These are phyloP conservation scores for Syzygium malaccense DNA, from an alignment of 441 rosid genomes.

Conservation along the genomic window DNA sequence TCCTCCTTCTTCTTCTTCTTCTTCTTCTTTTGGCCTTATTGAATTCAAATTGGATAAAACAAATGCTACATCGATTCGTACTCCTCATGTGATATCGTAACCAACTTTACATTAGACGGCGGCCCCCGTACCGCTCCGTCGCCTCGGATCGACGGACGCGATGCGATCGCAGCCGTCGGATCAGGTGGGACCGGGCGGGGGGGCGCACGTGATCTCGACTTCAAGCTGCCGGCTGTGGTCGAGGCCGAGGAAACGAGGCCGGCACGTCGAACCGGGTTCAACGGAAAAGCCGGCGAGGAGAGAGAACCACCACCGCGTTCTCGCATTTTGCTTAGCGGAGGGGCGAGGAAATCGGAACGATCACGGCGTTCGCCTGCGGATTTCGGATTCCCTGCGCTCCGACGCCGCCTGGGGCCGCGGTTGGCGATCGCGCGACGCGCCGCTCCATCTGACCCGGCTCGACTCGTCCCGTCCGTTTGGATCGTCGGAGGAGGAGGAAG, in stretches of 20 bases:
- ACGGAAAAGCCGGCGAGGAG: neutral
- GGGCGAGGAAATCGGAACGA: neutral
- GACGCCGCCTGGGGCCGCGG: neutral
- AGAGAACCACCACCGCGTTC: no score
- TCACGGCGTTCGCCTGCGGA: neutral
- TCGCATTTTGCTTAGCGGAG: no score
- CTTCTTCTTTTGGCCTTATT: neutral
- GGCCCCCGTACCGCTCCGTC: no score
- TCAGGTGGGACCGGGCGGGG: neutral
- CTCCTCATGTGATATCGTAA: accelerated
- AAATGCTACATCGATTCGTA: neutral
- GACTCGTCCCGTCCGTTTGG: neutral
- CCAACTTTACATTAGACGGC: neutral
- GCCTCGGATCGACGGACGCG: neutral
- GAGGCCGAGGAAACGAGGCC: neutral
- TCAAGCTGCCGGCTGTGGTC: neutral
- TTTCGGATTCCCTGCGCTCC: neutral
- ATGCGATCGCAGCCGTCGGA: neutral
- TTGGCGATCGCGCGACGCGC: neutral
- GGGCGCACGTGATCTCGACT: neutral
- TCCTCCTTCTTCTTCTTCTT: neutral
- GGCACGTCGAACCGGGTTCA: neutral
- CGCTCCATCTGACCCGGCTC: neutral
- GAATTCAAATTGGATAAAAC: neutral
- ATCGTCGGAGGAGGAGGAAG: neutral